Base-by-base conservation (phyloP, 1,284 basidiomycete species). In the Rhodotorula sp. region DNA sequence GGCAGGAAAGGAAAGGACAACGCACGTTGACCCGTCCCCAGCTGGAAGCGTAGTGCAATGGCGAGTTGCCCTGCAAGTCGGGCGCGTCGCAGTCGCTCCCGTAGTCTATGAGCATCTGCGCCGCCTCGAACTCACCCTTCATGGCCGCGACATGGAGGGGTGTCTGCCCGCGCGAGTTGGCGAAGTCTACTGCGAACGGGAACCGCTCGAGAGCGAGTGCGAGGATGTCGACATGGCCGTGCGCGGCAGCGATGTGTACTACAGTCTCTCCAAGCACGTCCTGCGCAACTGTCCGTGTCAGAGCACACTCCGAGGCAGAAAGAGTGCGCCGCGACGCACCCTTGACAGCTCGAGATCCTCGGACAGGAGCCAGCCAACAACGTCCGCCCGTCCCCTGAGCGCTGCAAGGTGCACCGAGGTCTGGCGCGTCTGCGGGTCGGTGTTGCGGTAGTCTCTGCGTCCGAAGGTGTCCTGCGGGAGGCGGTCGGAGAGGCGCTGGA, bases 341-440 rank as follows among this genome's bases (percentile, higher is more conserved):
- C 88, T 87, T 81, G 90, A 93, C 73, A 93, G 85, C 81, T 96
- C 93, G 80, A 95, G 92, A 23, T 91, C 92, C 55, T 86, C 88
- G 74, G 86, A 87, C 60, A 95, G 84, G 5, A 77, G 61, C 83
- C 90, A 96, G 78, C 94, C 91, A 75, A 93, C 94, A 2, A 91
- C 92, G 80, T 96, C 92, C 78, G 93, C 88, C 72, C 91, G 88
- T 1, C 91, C 91, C 45, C 91, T 86, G 0, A 89, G 86, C 34
- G 92, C 92, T 0, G 93, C 89, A 90, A 92, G 94, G 19, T 91
- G 91, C 12, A 97, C 82, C 25, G 90, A 92, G 0, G 93, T 96
- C 79, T 90, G 89, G 2, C 91, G 86, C 41, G 67, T 78, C 72
- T 62, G 76, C 67, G 89, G 85, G 82, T 97, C 93, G 13, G 91